Percentiles rank a stretch among this genome's conserved stretches.
These are phyloP conservation scores for Cajanus cajan DNA, from an alignment of 306 rosid genomes.

Conservation along the genomic window DNA sequence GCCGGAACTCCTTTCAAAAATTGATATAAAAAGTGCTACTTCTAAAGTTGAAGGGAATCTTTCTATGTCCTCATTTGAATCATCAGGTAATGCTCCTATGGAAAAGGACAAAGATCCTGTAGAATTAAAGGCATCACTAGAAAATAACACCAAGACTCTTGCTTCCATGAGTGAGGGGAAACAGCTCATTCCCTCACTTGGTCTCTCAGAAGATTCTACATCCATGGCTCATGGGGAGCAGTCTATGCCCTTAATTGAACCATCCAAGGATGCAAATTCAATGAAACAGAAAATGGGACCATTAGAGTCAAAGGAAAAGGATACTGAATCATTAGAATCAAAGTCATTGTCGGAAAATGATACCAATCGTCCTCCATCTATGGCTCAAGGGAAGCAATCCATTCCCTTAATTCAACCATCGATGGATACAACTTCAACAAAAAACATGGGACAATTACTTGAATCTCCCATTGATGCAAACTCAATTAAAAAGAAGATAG, in stretches of 20 bases:
- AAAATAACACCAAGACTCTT: conserved; percentile 24
- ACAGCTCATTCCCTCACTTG: conserved; percentile 26
- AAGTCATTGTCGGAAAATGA: conserved; percentile 32
- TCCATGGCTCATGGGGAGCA: conserved; percentile 20
- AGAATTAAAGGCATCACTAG: conserved; percentile 20
- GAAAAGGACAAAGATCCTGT: conserved; percentile 24
- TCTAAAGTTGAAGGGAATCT: conserved; percentile 13
- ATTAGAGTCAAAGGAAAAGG: conserved; percentile 27
- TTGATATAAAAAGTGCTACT: not conserved
- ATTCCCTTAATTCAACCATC: conserved; percentile 28
- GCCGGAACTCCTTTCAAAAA: conserved; percentile 13
- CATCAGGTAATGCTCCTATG: conserved; percentile 10
- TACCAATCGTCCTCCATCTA: conserved; percentile 19
- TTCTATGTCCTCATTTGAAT: conserved; percentile 18
- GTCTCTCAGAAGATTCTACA: conserved; percentile 24
- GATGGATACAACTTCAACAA: not conserved
- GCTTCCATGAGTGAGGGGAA: conserved; percentile 13
- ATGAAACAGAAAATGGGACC: conserved; percentile 24
- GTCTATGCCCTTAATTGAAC: conserved; percentile 28
- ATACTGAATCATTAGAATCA: conserved; percentile 34
- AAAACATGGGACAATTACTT: conserved; percentile 22
- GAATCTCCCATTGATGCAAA: conserved; percentile 2
- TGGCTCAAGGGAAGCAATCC: conserved; percentile 25
- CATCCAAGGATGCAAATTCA: conserved; percentile 16
- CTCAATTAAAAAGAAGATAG: conserved; percentile 31